Evolutionary conservation across 257 asterid species (phyloP).

Genomic region (Cordia subcordata): DNA sequence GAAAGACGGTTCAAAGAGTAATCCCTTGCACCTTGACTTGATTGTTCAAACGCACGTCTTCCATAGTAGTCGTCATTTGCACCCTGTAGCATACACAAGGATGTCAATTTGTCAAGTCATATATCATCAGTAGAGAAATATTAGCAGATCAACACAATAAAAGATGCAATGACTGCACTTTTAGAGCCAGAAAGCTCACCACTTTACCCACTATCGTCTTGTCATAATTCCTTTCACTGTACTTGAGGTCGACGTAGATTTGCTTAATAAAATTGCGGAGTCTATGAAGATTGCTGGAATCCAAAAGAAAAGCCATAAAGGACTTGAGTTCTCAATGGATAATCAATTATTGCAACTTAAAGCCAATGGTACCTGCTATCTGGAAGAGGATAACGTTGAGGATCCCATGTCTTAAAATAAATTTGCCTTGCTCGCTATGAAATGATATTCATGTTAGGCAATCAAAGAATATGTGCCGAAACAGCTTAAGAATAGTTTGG

Average conservation of each 20-base stretch:
- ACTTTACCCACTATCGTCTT: conserved; percentile 27
- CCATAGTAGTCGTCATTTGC: conserved; percentile 24
- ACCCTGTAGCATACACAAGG: conserved; percentile 15
- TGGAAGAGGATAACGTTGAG: conserved; percentile 49
- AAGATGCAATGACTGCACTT: background rate
- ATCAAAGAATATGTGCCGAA: background rate
- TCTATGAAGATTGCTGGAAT: conserved; percentile 59
- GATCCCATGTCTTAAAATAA: conserved; percentile 81
- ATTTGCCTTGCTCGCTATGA: conserved; percentile 64
- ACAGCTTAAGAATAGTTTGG: background rate
- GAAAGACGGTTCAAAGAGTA: conserved; percentile 29
- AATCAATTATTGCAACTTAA: background rate
- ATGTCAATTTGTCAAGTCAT: background rate
- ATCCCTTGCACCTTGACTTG: conserved; percentile 18
- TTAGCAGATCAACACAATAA: too few relatives aligned
- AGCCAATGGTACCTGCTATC: conserved; percentile 47
- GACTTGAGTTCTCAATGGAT: conserved; percentile 1
- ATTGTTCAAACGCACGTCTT: conserved; percentile 21
- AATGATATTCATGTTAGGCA: conserved; percentile 3
- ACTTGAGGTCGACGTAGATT: conserved; percentile 59
- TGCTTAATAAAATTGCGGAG: conserved; percentile 67
- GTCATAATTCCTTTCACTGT: conserved; percentile 41
- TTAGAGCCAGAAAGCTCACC: conserved; percentile 32
- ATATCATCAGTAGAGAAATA: background rate
- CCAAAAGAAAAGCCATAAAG: conserved; percentile 13